phyloP scores from a whole-genome alignment of 139 green algal species.

The Picochlorum sp. region DNA sequence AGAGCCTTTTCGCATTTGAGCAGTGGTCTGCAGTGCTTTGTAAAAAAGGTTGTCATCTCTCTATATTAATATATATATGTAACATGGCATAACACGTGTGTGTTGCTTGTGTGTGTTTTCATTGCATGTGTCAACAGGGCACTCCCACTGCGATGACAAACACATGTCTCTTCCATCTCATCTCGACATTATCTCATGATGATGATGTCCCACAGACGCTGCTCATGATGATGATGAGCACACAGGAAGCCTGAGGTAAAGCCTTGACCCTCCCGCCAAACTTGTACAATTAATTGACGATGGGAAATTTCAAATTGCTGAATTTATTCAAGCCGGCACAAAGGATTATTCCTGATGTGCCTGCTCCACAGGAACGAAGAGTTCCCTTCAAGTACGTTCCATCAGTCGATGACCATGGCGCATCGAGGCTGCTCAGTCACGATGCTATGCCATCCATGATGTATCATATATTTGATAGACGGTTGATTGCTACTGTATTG shows the following conservation, averaged over 20 bases:
- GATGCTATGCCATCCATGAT: no score
- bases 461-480: conserved; percentile 5
- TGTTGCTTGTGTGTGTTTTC: no score
- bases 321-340: conserved; percentile 55
- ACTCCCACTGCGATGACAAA: no score
- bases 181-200: no score
- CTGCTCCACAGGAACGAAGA: conserved; percentile 21
- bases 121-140: no score
- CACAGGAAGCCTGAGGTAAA: background rate
- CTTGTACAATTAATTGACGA: conserved; percentile 1
- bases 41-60: background rate
- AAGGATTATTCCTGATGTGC: conserved; percentile 49
- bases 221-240: no score
- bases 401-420: no score
- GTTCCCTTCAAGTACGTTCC: conserved; percentile 23
- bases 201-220: no score
- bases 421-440: no score
- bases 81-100: no score
- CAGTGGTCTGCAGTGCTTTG: background rate
- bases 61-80: no score
- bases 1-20: background rate
- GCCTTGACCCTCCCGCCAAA: background rate
- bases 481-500: conserved; percentile 38
- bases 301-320: conserved; percentile 45
- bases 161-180: no score